Evolutionary conservation across 768 basidiomycete species (phyloP).

Genomic region (Cystobasidium ongulense): DNA sequence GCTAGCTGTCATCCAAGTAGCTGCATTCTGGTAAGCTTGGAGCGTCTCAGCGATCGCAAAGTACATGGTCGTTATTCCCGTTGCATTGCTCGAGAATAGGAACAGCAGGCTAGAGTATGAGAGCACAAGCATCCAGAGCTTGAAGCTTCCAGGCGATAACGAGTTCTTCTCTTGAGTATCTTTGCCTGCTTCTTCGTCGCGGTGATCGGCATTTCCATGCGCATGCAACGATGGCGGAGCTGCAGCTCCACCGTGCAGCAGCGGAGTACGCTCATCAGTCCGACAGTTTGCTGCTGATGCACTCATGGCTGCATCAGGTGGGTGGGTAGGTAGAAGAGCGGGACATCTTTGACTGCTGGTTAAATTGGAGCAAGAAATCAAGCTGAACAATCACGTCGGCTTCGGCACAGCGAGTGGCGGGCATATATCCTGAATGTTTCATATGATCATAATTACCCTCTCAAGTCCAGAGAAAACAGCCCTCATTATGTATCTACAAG

Average conservation of each 20-base stretch:
- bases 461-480: too few relatives aligned
- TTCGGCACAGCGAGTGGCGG: too few relatives aligned
- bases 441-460: too few relatives aligned
- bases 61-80: neutral
- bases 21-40: slow-evolving; percentile 16
- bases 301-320: neutral
- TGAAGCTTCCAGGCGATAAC: neutral
- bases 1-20: slow-evolving; percentile 20
- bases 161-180: neutral
- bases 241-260: neutral
- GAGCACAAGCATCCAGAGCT: slow-evolving; percentile 7
- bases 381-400: neutral
- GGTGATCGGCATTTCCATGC: neutral
- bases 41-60: slow-evolving; percentile 10
- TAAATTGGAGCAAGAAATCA: too few relatives aligned
- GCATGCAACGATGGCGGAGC: neutral
- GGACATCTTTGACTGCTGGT: neutral
- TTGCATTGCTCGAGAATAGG: slow-evolving; percentile 11
- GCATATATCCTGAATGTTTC: too few relatives aligned
- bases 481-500: too few relatives aligned
- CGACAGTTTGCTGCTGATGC: neutral
- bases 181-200: neutral
- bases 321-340: neutral
- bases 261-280: neutral
- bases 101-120: slow-evolving; percentile 14